Evolutionary conservation across 2,329 filamentous ascomycete genomes (phyloP), one percentile per base, ranked within the genome.

Genomic region (Nakataea oryzae): DNA sequence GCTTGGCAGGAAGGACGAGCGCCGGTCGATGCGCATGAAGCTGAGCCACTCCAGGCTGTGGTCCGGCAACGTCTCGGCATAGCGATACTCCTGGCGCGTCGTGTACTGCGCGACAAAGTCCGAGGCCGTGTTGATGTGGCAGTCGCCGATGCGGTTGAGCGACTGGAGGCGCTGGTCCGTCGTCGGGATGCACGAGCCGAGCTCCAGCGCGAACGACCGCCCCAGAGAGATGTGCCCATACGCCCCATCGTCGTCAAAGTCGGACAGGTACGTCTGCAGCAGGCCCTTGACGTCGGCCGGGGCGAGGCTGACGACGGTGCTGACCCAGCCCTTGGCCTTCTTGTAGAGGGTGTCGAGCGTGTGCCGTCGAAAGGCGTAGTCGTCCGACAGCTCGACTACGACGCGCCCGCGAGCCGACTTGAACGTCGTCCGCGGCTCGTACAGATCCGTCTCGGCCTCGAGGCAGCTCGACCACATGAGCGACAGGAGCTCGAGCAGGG

Each of bases 31-130:
- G 21, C 80, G 80, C 79, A 86, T 82, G 63, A 83, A 81, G 57
- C 80, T 81, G 60, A 88, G 75, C 77, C 88, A 83, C 70, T 89
- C 86, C 63, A 82, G 79, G 63, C 87, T 86, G 64, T 87, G 84
- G 63, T 89, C 86, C 1, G 87, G 85, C 50, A 89, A 77, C 2
- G 86, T 83, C 71, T 96, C 91, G 13, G 91, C 86, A 70, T 93
- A 93, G 62, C 93, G 87, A 73, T 99, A 99, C 70, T 96, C 93
- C 72, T 99, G 96, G 50, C 95, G 89, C 29, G 92, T 96, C 3
- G 93, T 97, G 72, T 99, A 99, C 71, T 99, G 93, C 1, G 95
- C 92, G 70, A 99, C 86, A 69, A 99, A 96, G 72, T 97, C 93
- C 2, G 95, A 97, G 0, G 91, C 92, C 13, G 93, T 92, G 72